phyloP scores from a whole-genome alignment of 306 rosid species.

The Ochetophila trinervis region DNA sequence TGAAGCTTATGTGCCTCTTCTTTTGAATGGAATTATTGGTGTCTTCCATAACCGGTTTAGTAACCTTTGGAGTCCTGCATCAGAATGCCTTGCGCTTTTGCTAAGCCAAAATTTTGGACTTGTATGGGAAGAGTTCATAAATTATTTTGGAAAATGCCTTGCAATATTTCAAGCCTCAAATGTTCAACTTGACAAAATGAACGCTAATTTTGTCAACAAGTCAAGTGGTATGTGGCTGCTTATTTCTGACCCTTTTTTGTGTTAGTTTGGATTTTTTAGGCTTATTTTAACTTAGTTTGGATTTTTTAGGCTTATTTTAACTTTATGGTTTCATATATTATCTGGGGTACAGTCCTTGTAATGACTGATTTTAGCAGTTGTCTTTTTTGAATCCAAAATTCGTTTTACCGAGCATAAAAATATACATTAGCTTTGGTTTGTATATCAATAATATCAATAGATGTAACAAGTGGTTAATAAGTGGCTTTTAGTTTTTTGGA shows the following conservation, averaged over 20 bases:
- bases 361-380: neutral
- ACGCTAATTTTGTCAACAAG: conserved; percentile 29
- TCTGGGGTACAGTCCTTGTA: neutral
- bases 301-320: neutral
- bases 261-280: neutral
- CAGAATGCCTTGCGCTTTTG: conserved; percentile 76
- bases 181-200: conserved; percentile 32
- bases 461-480: no score
- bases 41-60: conserved; percentile 76
- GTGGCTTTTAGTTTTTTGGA: neutral
- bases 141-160: conserved; percentile 47
- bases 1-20: conserved; percentile 55
- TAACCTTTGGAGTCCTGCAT: conserved; percentile 64
- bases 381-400: no score
- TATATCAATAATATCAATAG: no score
- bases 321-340: neutral
- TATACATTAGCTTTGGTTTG: no score
- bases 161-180: conserved; percentile 35
- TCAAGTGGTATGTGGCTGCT: conserved; percentile 47
- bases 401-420: no score
- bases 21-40: conserved; percentile 68
- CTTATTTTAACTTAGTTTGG: no score
- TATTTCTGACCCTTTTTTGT: neutral
- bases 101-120: conserved; percentile 41
- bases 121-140: conserved; percentile 57